These are phyloP conservation scores for Effrenium voratum DNA, from an alignment of 73 alveolate species.

Conservation along the genomic window DNA sequence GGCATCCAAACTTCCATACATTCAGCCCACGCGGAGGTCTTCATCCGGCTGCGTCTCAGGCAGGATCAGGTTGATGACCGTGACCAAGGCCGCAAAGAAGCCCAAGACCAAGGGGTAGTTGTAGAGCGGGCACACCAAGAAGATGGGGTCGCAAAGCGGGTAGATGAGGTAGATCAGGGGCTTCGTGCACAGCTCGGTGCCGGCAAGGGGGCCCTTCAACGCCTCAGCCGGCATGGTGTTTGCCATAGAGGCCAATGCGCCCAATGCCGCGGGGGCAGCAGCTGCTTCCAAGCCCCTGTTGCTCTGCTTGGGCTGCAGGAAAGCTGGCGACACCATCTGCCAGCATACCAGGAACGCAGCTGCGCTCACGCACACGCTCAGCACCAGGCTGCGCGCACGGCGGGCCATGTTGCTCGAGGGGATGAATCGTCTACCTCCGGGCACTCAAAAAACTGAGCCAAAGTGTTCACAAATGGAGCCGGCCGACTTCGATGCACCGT, in stretches of 20 bases:
- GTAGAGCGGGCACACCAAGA: constrained; percentile 92
- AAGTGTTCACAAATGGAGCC: too few species aligned
- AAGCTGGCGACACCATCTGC: constrained; percentile 82
- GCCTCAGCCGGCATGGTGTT: constrained; percentile 87
- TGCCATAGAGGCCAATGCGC: constrained; percentile 81
- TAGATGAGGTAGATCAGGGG: constrained; percentile 83
- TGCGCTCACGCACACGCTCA: constrained; percentile 73
- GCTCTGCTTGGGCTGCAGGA: constrained; percentile 90
- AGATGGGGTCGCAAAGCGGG: constrained; percentile 82
- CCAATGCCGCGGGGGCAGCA: constrained; percentile 90
- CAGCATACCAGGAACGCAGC: constrained; percentile 55
- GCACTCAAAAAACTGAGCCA: too few species aligned
- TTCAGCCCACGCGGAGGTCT: constrained; percentile 84
- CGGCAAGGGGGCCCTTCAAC: constrained; percentile 62
- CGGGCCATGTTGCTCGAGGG: constrained; percentile 64
- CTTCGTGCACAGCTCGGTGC: constrained; percentile 87
- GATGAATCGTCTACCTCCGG: too few species aligned
- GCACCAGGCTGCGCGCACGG: constrained; percentile 36
- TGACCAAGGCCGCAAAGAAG: constrained; percentile 87
- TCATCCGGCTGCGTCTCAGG: constrained; percentile 94
- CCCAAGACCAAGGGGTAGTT: constrained; percentile 73
- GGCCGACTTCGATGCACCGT: too few species aligned
- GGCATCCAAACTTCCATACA: too few species aligned
- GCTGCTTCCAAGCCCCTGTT: constrained; percentile 84
- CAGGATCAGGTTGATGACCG: constrained; percentile 85